Base-by-base conservation (phyloP, 805 yeast genomes). In the Saturnispora quitensis region DNA sequence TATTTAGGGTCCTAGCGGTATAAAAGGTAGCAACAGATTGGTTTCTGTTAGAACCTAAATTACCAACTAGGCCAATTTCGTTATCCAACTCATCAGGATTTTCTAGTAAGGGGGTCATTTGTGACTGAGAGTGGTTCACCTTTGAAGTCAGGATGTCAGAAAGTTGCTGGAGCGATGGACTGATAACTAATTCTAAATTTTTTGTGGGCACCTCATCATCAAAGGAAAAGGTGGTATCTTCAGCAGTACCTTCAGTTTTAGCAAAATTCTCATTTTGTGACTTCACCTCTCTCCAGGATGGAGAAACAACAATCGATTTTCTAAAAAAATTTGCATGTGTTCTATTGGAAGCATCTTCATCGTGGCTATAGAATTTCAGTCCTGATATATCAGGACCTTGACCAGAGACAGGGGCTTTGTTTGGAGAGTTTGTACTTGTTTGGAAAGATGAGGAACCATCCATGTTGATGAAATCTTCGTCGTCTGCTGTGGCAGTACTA, bases 371-470 rank as follows among this genome's bases (percentile, higher is more conserved):
- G 20, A 62, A 47, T 34, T 60, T 59, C 12, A 61, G 53, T 4
- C 49, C 45, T 10, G 52, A 24, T 27, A 27, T 20, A 38, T 36
- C 45, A 24, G 35, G 42, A 18, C 51, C 51, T 24, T 34, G 43
- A 22, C 44, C 8, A n/a, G 15, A 12, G 18, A 27, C 20, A 44
- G 48, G 10, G 44, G 57, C 18, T 43, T 43, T 51, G 5, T 58
- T 46, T 7, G 69, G 63, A 1, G 70, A 63, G 4, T 62, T 56
- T 2, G 70, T 63, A 50, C 70, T 66, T 3, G 72, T 69, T 55
- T 68, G 71, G 45, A 68, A 64, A 20, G 73, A 68, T 10, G 71
- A 67, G 0, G 71, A 67, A 24, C 67, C 58, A 45, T 66, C 69
- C 12, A 62, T 47, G 40, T 56, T 52, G 47, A 56, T 61, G 55